A percentile compares a stretch with the other conserved stretches of the same genome.
These are phyloP conservation scores for Hypoxylon sp. DNA, from an alignment of 2,329 filamentous ascomycete genomes.

Conservation along the genomic window DNA sequence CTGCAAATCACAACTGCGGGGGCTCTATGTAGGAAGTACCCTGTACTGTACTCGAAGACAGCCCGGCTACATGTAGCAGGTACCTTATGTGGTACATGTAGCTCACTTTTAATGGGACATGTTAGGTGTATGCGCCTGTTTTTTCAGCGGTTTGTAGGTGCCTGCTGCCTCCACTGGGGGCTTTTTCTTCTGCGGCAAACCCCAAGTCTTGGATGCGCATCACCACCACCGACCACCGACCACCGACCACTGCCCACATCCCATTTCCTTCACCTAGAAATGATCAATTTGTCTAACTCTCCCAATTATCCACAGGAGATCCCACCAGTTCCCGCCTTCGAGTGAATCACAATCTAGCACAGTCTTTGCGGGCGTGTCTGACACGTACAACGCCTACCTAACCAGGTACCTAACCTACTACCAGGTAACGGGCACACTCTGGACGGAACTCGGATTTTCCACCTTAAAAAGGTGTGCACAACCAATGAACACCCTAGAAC, in stretches of 20 bases:
- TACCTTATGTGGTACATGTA: too few species aligned
- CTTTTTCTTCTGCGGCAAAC: slow-evolving; percentile 27
- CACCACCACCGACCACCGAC: too few species aligned
- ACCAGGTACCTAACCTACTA: too few species aligned
- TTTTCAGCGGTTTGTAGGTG: slow-evolving; percentile 14
- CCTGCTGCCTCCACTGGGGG: slow-evolving; percentile 20
- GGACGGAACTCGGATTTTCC: slow-evolving; percentile 34
- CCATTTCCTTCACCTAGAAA: slow-evolving; percentile 7
- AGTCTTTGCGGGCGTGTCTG: slow-evolving; percentile 19
- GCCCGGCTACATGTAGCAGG: too few species aligned
- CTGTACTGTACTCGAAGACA: neutral
- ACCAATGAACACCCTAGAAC: slow-evolving; percentile 25
- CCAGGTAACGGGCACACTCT: neutral
- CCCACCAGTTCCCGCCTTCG: slow-evolving; percentile 1
- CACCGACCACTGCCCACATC: slow-evolving; percentile 19
- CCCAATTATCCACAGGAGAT: neutral
- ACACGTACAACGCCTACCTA: neutral
- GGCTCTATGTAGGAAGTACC: neutral
- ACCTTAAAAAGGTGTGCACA: slow-evolving; percentile 19
- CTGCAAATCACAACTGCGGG: neutral
- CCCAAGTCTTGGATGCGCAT: slow-evolving; percentile 27
- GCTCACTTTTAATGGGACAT: too few species aligned
- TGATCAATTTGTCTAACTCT: slow-evolving; percentile 1
- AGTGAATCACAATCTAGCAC: neutral
- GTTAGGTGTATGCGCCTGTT: neutral